Percentiles rank a stretch among this genome's conserved stretches.
Evolutionary conservation across 2,329 filamentous ascomycete species (phyloP).

Genomic region (Epichloe aotearoae): DNA sequence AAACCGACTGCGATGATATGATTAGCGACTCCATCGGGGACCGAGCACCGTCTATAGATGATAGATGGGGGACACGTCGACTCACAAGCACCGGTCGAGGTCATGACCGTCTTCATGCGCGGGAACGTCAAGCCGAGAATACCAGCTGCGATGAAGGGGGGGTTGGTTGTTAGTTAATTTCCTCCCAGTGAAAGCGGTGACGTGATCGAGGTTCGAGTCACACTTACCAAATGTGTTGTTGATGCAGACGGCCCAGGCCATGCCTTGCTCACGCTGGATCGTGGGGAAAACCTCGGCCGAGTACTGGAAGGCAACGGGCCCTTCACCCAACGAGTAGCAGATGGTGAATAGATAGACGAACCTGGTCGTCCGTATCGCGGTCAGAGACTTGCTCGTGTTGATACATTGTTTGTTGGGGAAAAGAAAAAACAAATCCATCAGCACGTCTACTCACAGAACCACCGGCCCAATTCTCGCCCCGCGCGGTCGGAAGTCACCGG

Average conservation of each 20-base stretch:
- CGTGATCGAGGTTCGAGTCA: neutral
- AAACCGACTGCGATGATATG: conserved; percentile 16
- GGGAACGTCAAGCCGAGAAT: conserved; percentile 38
- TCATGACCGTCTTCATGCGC: conserved; percentile 19
- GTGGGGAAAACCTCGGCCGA: conserved; percentile 53
- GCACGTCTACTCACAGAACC: conserved; percentile 6
- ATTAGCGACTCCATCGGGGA: no score
- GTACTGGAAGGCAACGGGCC: conserved; percentile 50
- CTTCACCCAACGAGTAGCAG: conserved; percentile 34
- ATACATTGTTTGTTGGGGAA: no score
- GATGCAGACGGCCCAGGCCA: conserved; percentile 45
- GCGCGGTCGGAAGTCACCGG: conserved; percentile 6
- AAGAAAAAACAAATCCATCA: no score
- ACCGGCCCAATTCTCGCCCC: conserved; percentile 10
- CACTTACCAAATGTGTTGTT: conserved; percentile 16
- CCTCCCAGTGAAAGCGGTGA: no score
- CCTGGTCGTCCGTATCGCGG: neutral
- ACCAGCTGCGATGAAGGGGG: neutral
- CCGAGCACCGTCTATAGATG: neutral
- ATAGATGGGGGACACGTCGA: neutral
- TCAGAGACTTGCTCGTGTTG: neutral
- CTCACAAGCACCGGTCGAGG: conserved; percentile 17
- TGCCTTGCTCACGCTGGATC: conserved; percentile 52
- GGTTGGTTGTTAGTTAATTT: neutral
- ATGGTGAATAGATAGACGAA: conserved; percentile 17